Evolutionary conservation across 1,284 basidiomycete species (phyloP), one percentile per base, ranked within the genome.

Genomic region (Irpex lacteus): DNA sequence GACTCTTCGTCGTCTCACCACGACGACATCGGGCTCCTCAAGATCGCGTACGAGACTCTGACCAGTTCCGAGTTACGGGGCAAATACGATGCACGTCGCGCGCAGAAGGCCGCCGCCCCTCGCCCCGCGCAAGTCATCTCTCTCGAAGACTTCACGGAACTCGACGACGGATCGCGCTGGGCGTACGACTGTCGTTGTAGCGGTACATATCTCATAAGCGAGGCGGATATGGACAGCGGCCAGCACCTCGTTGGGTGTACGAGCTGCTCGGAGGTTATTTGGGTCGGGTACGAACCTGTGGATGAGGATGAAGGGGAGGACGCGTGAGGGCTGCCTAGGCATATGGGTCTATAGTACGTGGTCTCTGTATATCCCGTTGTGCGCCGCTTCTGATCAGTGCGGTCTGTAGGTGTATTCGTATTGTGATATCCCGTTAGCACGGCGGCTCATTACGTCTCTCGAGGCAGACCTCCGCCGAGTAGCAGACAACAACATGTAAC

Each of bases 51-150:
- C 69, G 70, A 67, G 36, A 84, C 82, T 0, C 81, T 91, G 3
- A 83, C 83, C 15, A 75, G 82, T 4, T 74, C 80, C 0, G 68
- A 75, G 7, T 73, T 77, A 11, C 82, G 89, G 1, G 72, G 74
- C 18, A 71, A 75, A 58, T 88, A 91, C 69, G 86, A 92, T 66
- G 67, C 69, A 38, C 52, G 67, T 68, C 63, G 68, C 36, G 40
- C 63, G 9, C 11, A 18, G 8, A 44, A 36, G 11, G 59, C 55
- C 5, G 67, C 15, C n/a, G 79, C 77, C 3, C 85, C 87, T 18
- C 78, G 91, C 62, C 90, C 91, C 2, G 90, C 91, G 0, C 87
- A 92, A 67, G 77, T 91, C n/a, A 75, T 93, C 26, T 92, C 91
- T 0, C 77, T 93, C 26, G 89, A 90, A 61, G 90, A 91, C 0